Percentiles rank a stretch among this genome's conserved stretches.
These are phyloP conservation scores for Scheffersomyces insectosa DNA, from an alignment of 1,139 yeast genomes.

Conservation along the genomic window DNA sequence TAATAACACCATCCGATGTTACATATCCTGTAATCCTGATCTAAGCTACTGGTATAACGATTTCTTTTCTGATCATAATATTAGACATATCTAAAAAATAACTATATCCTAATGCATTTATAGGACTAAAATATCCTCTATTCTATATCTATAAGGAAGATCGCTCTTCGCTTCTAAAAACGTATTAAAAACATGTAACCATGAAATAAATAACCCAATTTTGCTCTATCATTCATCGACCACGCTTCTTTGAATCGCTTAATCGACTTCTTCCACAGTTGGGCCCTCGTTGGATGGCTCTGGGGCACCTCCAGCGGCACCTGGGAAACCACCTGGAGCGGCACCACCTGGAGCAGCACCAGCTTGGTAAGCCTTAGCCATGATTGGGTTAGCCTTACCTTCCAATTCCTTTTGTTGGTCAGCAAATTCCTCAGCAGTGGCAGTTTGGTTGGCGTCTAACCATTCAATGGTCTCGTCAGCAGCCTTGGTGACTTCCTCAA, in stretches of 20 bases:
- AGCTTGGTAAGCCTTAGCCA: slow-evolving; percentile 86
- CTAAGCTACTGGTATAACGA: neutral
- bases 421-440: slow-evolving; percentile 81
- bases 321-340: slow-evolving; percentile 70
- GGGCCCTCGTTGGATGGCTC: slow-evolving; percentile 70
- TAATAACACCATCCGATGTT: too few relatives aligned
- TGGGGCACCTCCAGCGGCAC: slow-evolving; percentile 62
- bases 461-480: slow-evolving; percentile 84
- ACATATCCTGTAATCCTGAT: too few relatives aligned
- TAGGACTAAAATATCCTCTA: neutral
- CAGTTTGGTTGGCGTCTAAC: slow-evolving; percentile 88
- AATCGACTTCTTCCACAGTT: slow-evolving; percentile 93
- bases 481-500: slow-evolving; percentile 76
- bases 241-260: slow-evolving; percentile 23
- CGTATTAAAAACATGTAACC: neutral
- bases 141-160: slow-evolving; percentile 2
- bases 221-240: neutral
- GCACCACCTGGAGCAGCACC: slow-evolving; percentile 60
- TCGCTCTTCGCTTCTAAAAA: neutral
- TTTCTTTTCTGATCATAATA: neutral
- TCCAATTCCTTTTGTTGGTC: slow-evolving; percentile 94
- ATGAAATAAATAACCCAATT: slow-evolving; percentile 1
- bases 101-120: neutral
- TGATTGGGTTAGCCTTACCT: slow-evolving; percentile 90
- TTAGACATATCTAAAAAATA: neutral